Evolutionary conservation across 495 filamentous ascomycete genomes (phyloP), one percentile per base, ranked within the genome.

Genomic region (Glonium stellatum): DNA sequence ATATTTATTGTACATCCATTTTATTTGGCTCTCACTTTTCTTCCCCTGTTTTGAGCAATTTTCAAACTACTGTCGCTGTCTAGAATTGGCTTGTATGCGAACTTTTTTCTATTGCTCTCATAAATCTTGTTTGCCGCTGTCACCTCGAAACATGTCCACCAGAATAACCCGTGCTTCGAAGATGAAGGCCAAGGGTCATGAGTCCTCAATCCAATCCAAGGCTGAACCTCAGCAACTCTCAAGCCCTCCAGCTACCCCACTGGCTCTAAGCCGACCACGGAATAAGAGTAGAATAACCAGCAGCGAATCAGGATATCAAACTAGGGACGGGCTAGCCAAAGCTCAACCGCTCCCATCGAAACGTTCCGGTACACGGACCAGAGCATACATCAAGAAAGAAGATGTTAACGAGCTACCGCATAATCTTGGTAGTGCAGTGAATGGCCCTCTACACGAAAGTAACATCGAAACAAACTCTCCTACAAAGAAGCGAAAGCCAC

Each of bases 371-470:
- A 73, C 72, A 66, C 64, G 70, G 4, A 37, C 55, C 11, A 64
- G 71, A 50, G 48, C 64, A 34, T 34, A 44, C 25, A 41, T 64
- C 0, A 67, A 68, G 58, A 61, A 71, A 27, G 56, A 69, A 37
- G 68, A 70, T 34, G 58, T 64, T 36, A 69, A 70, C 36, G 69
- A 70, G 34, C 63, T 74, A 15, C 70, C 70, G 1, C 70, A 74
- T 58, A 73, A 73, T 46, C 57, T 74, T 1, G 66, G 67, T 4
- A 68, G 53, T 9, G 58, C 67, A 10, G 44, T 60, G 11, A 47
- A 42, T n/a, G n/a, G 53, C n/a, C 5, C 18, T n/a, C 42, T 50
- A 18, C 31, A 1, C 1, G 22, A 65, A 23, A 36, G 22, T 4
- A 62, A 66, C 4, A 37, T 47, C 23, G 15, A 59, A 12, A 60